phyloP scores from a whole-genome alignment of 208 protist genomes.

The Perkinsela sp. region DNA sequence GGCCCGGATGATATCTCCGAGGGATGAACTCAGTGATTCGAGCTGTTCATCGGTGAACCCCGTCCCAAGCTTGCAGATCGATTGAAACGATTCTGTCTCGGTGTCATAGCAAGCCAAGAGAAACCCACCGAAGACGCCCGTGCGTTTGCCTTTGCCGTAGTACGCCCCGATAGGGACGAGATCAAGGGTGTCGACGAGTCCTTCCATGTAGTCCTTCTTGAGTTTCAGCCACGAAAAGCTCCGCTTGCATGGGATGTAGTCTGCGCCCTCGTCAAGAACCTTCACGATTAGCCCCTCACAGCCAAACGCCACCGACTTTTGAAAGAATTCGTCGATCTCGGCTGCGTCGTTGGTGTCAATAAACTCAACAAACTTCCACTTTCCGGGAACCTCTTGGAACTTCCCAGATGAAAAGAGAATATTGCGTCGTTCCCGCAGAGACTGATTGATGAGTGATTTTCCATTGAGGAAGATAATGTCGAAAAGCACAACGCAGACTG shows the following conservation, averaged over 20 bases:
- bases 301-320: conserved; percentile 58
- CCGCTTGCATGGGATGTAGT: conserved; percentile 82
- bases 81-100: conserved; percentile 83
- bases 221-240: conserved; percentile 92
- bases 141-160: conserved; percentile 90
- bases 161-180: conserved; percentile 91
- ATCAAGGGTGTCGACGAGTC: conserved; percentile 88
- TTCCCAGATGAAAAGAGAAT: conserved; percentile 22
- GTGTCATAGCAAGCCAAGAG: conserved; percentile 88
- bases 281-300: conserved; percentile 97
- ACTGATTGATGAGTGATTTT: conserved; percentile 37
- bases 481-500: conserved; percentile 93
- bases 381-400: conserved; percentile 16
- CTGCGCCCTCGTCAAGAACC: conserved; percentile 61
- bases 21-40: conserved; percentile 18
- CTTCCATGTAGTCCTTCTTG: conserved; percentile 96
- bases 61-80: conserved; percentile 89
- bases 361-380: conserved; percentile 57
- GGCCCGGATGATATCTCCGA: conserved; percentile 20
- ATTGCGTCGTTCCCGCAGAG: conserved; percentile 43
- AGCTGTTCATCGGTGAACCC: conserved; percentile 84
- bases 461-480: conserved; percentile 96
- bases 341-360: conserved; percentile 58
- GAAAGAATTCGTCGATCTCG: conserved; percentile 76
- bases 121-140: conserved; percentile 85